Percentiles rank a stretch among this genome's conserved stretches.
These are phyloP conservation scores for Trametes coccinea DNA, from an alignment of 768 basidiomycete genomes.

Conservation along the genomic window DNA sequence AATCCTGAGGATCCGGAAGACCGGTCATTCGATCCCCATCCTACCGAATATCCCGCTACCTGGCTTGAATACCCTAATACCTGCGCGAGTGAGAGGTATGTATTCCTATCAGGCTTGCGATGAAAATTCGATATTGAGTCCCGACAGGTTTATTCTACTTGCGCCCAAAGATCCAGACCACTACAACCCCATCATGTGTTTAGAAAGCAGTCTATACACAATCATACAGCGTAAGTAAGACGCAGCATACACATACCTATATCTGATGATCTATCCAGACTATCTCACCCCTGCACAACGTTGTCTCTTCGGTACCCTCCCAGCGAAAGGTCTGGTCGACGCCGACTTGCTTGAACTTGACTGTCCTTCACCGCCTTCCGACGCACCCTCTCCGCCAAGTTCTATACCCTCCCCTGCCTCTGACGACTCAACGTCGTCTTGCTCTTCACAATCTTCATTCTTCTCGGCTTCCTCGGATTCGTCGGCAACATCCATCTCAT, in stretches of 20 bases:
- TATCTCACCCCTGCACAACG: slow-evolving; percentile 71
- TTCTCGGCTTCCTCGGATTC: slow-evolving; percentile 30
- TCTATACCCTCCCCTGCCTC: slow-evolving; percentile 37
- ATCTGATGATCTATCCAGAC: slow-evolving; percentile 37
- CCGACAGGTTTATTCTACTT: slow-evolving; percentile 67
- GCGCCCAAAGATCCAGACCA: slow-evolving; percentile 84
- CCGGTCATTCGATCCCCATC: slow-evolving; percentile 60
- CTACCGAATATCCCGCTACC: slow-evolving; percentile 57
- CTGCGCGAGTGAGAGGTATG: slow-evolving; percentile 66
- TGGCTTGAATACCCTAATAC: slow-evolving; percentile 81
- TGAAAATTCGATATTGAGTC: too few species aligned
- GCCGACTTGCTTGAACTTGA: slow-evolving; percentile 23
- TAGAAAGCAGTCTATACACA: slow-evolving; percentile 69
- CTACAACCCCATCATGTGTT: slow-evolving; percentile 81
- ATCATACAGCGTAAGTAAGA: slow-evolving; percentile 64
- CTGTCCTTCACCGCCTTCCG: slow-evolving; percentile 4
- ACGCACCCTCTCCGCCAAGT: slow-evolving; percentile 13
- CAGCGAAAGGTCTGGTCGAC: slow-evolving; percentile 37
- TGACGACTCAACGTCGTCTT: slow-evolving; percentile 42
- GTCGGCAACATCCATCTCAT: slow-evolving; percentile 35
- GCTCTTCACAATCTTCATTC: slow-evolving; percentile 33
- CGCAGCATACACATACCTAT: not conserved
- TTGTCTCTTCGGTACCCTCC: slow-evolving; percentile 65
- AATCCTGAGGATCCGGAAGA: slow-evolving; percentile 67
- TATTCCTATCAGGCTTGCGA: not conserved